Base-by-base conservation (phyloP, 257 asterid species). In the Primulina tabacum region DNA sequence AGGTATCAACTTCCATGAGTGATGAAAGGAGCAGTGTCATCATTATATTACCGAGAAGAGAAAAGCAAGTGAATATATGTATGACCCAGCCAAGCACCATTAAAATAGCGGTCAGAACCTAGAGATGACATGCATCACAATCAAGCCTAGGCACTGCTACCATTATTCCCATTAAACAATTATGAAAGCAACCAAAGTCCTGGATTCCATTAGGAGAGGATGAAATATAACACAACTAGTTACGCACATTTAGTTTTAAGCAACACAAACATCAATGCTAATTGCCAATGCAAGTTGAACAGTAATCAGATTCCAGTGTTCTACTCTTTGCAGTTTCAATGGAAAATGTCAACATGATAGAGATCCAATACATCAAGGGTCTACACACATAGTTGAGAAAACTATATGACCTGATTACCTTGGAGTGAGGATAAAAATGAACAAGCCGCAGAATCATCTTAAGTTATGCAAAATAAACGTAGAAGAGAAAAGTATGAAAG, bases 211-310 rank as follows among this genome's bases (percentile, higher is more conserved):
- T 60, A 67, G 24, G 20, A 33, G 17, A 67, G 38, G 33, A 62
- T n/a, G 62, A 35, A 75, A 75, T 26, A 12, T 34, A 65, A 74
- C 50, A 61, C 33, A 21, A 34, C 35, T 67, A 8, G 43, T 37
- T 47, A 67, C 37, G 53, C 30, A 8, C 29, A 67, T 62, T 62
- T 37, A 21, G 33, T 17, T 5, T 5, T 64, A 17, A 0, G 8
- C 26, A 64, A 37, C 53, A 21, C 53, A 43, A 47, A 40, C 17
- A 43, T 43, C 21, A 50, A 6, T 16, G 57, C 57, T 17, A 43
- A 50, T 12, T 50, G 20, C 21, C 21, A 50, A 16, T 50, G 20
- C 21, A 50, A 16, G 57, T 50, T 4, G 20, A 16, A 50, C 6
- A 50, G 20, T 50, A 50, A 16, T 50, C 57, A 50, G 0, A 47